phyloP scores from a whole-genome alignment of 1,284 basidiomycete genomes.

The Trametes pubescens region DNA sequence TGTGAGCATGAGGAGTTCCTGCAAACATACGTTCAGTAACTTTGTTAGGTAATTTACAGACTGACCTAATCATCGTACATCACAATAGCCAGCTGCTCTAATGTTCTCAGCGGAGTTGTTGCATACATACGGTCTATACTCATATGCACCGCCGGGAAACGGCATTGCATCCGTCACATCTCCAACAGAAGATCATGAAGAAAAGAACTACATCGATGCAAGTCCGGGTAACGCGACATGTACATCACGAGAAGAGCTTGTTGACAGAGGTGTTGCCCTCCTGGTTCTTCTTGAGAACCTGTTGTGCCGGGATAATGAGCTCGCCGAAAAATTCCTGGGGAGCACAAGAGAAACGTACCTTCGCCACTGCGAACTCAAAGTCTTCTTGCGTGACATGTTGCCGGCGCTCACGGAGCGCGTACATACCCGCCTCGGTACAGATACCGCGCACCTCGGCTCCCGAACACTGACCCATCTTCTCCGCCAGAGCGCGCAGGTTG shows the following conservation, averaged over 20 bases:
- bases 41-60: neutral
- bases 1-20: neutral
- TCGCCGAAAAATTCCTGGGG: conserved; percentile 13
- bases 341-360: conserved; percentile 56
- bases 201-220: conserved; percentile 18
- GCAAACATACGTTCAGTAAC: neutral
- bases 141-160: too few relatives aligned
- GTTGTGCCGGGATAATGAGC: conserved; percentile 7
- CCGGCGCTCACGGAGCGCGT: conserved; percentile 92
- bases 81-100: neutral
- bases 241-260: conserved; percentile 81
- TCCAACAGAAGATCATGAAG: neutral
- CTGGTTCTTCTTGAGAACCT: conserved; percentile 93
- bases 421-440: conserved; percentile 99
- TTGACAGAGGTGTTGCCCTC: conserved; percentile 91
- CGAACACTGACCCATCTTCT: conserved; percentile 99
- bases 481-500: conserved; percentile 92
- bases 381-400: conserved; percentile 99
- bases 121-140: neutral
- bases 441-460: conserved; percentile 99
- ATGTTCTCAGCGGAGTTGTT: neutral
- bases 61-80: neutral
- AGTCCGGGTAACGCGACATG: conserved; percentile 10
- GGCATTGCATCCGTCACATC: neutral
- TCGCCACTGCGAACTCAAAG: conserved; percentile 98